Conservation (phyloP, 306 rosid genomes). For the Cicer pinnatifidum region DNA sequence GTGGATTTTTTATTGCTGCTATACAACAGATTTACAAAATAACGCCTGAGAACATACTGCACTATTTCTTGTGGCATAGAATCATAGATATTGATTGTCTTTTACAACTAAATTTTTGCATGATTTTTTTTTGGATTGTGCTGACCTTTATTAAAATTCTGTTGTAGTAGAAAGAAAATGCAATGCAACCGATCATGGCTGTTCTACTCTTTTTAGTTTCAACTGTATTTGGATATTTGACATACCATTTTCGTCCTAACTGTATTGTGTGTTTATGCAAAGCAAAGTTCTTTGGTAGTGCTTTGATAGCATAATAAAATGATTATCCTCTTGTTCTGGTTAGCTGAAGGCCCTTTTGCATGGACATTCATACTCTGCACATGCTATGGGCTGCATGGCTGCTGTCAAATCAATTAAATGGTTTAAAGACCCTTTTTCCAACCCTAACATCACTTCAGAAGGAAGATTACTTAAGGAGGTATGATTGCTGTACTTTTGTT, state of each 20-base stretch:
- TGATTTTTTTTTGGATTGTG: neutral
- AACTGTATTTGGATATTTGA: constrained; percentile 19
- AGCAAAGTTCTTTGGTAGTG: constrained; percentile 37
- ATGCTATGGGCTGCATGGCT: constrained; percentile 93
- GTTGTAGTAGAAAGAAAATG: constrained; percentile 22
- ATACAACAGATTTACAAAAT: neutral
- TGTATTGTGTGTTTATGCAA: constrained; percentile 34
- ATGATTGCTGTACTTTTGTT: constrained; percentile 39
- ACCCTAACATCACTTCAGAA: constrained; percentile 64
- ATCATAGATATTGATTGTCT: constrained; percentile 3
- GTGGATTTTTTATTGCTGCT: constrained; percentile 34
- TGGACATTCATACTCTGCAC: constrained; percentile 93
- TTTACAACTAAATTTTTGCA: constrained; percentile 3
- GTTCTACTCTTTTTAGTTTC: constrained; percentile 23
- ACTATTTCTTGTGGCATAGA: constrained; percentile 14
- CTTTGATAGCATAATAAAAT: constrained; percentile 40
- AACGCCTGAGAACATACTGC: constrained; percentile 35
- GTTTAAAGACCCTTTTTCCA: constrained; percentile 83
- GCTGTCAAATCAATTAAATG: constrained; percentile 82
- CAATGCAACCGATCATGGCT: constrained; percentile 14
- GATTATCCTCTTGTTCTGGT: constrained; percentile 46
- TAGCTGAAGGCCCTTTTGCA: constrained; percentile 93
- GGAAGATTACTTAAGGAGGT: constrained; percentile 76
- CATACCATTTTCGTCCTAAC: constrained; percentile 33
- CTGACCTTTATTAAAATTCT: constrained; percentile 18